Base-by-base conservation (phyloP, 2,329 filamentous ascomycete species). In the Botrytis pseudocinerea region DNA sequence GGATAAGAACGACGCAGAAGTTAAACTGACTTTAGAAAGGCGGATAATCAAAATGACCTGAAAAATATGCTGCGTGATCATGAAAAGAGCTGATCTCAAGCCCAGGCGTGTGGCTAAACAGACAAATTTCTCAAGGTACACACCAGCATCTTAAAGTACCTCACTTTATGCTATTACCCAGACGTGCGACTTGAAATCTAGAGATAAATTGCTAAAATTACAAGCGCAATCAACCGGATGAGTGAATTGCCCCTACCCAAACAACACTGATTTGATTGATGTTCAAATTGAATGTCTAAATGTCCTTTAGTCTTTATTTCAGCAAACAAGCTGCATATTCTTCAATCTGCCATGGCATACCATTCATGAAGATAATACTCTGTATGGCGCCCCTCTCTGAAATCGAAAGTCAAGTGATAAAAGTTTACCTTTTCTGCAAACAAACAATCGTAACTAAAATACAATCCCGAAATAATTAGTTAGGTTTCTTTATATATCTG, bases 341-440 rank as follows among this genome's bases (percentile, higher is more conserved):
- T 6, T n/a, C 48, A 54, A n/a, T 54, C 5, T 54, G 25, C 48
- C 25, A 54, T 14, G 25, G 12, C 12, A 54, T 16, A 5, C 12
- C 25, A 16, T 25, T 54, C 48, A 54, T n/a, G 16, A 54, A 16
- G 25, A 54, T 54, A 16, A 7, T 2, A 54, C 25, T 51, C 10
- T n/a, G 48, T n/a, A 3, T 14, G 1, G 12, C 25, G n/a, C 12
- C 4, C 12, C 0, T n/a, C 25, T n/a, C 4, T 2, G 2, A n/a
- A 51, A n/a, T n/a, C 12, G 48, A 2, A 51, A 51, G 4, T 51
- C 25, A 51, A 51, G 25, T 6, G 48, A 51, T n/a, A 14, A n/a
- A 46, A n/a, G 48, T 12, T n/a, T 54, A 22, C 12, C 5, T 1
- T 16, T 51, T 54, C 2, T 4, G 4, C 25, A 54, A 54, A n/a